Evolutionary conservation across 768 basidiomycete genomes (phyloP), one percentile per base, ranked within the genome.

Genomic region (Peribolospora kevripleyi): DNA sequence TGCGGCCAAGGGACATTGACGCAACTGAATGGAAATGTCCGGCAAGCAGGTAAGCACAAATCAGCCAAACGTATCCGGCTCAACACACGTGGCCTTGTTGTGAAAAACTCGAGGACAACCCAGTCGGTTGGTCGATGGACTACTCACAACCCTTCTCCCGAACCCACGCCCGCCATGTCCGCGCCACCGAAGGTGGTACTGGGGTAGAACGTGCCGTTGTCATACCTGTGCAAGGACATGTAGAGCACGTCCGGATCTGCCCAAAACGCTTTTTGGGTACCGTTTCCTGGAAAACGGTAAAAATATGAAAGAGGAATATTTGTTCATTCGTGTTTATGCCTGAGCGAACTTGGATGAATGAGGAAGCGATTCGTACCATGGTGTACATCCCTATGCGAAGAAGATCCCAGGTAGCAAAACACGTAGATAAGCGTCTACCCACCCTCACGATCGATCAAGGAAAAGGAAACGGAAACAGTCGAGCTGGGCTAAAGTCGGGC

Each of bases 1-100:
- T 75, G 73, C 6, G 87, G 85, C 90, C 93, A 98, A 0, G 91
- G 88, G 54, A 98, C 75, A 65, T 98, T 98, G 61, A 98, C 86
- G 51, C 82, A 86, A 64, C 87, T 95, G 25, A 25, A 25, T 25
- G 25, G 25, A 25, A 25, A 25, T 25, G 55, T 55, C 52, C 56
- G 49, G 25, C 6, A 5, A 25, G 37, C 1, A 3, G 25, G 42
- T 8, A 50, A 14, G 46, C 11, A n/a, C 41, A 46, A 38, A 54
- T 56, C 39, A 59, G 54, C 48, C 42, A 59, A 37, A 73, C 82
- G 65, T 69, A 25, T 25, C 25, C 25, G 25, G 25, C 25, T 25
- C 25, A 25, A 9, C 9, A 6, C 10, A n/a, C 48, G 37, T 13
- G 9, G n/a, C 13, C 25, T 11, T 3, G 42, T 41, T 25, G 14